phyloP scores from a whole-genome alignment of 2,329 filamentous ascomycete species.

The Tetracladium maxilliforme region DNA sequence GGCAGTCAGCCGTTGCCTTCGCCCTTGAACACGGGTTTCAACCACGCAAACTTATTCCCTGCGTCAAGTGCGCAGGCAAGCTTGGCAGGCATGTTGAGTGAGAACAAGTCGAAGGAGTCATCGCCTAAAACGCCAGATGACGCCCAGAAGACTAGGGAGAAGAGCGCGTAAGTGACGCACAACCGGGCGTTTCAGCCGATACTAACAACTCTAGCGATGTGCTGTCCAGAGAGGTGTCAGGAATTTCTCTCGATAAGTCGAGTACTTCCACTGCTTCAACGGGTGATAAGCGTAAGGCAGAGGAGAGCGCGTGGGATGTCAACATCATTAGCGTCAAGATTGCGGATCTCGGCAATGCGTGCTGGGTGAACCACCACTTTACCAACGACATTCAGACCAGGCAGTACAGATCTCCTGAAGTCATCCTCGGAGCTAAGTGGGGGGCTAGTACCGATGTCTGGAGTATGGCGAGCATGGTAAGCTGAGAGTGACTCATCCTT shows the following conservation, averaged over 20 bases:
- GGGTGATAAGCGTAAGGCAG: slow-evolving; percentile 50
- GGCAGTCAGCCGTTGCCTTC: slow-evolving; percentile 93
- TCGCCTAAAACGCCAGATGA: slow-evolving; percentile 33
- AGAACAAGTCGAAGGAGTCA: slow-evolving; percentile 40
- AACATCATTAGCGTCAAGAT: slow-evolving; percentile 97
- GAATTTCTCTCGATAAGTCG: slow-evolving; percentile 79
- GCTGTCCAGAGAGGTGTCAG: slow-evolving; percentile 82
- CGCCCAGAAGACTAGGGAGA: slow-evolving; percentile 57
- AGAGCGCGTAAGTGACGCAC: slow-evolving; percentile 62
- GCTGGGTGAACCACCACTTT: slow-evolving; percentile 98
- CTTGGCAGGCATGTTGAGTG: slow-evolving; percentile 71
- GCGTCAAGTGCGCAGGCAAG: slow-evolving; percentile 54
- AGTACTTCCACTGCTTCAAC: slow-evolving; percentile 29
- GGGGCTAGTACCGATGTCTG: slow-evolving; percentile 98
- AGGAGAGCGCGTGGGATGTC: slow-evolving; percentile 28
- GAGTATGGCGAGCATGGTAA: slow-evolving; percentile 99
- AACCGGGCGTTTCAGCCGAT: neutral
- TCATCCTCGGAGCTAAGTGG: slow-evolving; percentile 95
- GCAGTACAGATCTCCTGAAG: slow-evolving; percentile 93
- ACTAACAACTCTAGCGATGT: slow-evolving; percentile 59
- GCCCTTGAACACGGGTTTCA: slow-evolving; percentile 85
- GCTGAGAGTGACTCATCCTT: slow-evolving; percentile 17
- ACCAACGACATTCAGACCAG: slow-evolving; percentile 98
- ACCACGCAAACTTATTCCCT: slow-evolving; percentile 55
- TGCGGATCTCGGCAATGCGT: slow-evolving; percentile 93